phyloP scores from a whole-genome alignment of 2,329 filamentous ascomycete species.

The Neofusicoccum umdonicola region DNA sequence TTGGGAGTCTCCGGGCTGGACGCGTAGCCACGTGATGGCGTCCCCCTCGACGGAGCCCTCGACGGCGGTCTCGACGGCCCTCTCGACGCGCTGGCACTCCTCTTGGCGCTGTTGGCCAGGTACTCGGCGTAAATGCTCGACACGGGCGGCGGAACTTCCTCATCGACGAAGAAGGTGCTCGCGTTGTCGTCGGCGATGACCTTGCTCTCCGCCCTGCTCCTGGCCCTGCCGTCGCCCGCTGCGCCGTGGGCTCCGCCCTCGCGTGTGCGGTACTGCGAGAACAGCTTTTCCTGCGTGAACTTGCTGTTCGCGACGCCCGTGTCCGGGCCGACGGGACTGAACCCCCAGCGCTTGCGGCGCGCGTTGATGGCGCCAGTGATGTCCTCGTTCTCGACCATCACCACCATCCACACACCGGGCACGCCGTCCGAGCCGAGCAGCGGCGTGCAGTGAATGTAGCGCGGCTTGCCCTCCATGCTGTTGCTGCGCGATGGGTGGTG shows the following conservation, averaged over 20 bases:
- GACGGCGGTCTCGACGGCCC: background rate
- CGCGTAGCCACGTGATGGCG: background rate
- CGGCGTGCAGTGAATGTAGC: conserved; percentile 76
- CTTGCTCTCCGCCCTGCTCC: background rate
- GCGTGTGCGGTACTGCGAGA: conserved; percentile 23
- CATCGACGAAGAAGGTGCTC: background rate
- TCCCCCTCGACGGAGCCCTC: background rate
- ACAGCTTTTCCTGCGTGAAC: conserved; percentile 22
- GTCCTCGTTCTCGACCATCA: conserved; percentile 64
- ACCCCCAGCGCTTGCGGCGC: background rate
- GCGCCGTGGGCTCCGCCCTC: conserved; percentile 18
- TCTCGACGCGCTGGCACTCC: background rate
- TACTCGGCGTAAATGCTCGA: background rate
- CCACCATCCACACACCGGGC: conserved; percentile 73
- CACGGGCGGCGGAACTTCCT: background rate
- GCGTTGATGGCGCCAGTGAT: background rate
- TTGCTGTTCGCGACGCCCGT: background rate
- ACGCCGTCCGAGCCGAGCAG: conserved; percentile 62
- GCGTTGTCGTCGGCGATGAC: background rate
- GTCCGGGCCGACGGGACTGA: background rate
- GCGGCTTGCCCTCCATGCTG: conserved; percentile 50
- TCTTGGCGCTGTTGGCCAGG: background rate
- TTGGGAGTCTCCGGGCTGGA: background rate
- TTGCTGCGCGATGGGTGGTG: background rate
- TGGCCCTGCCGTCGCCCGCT: background rate